phyloP scores from a whole-genome alignment of 306 rosid species.

The Psophocarpus tetragonolobus region DNA sequence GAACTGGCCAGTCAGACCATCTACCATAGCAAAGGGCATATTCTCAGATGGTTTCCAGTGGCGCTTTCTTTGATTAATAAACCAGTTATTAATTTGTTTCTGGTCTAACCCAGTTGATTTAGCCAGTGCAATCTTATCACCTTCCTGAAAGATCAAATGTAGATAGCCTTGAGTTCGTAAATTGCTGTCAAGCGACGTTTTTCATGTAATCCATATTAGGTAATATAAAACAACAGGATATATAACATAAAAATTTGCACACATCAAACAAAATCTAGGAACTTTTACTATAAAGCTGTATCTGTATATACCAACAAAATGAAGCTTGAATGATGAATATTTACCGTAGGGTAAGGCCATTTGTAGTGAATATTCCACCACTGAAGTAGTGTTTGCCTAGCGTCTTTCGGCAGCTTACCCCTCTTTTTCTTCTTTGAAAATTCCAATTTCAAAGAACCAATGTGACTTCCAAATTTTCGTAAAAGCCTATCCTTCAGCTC shows the following conservation, averaged over 20 bases:
- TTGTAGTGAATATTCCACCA: slow-evolving; percentile 93
- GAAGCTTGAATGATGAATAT: background rate
- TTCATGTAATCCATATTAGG: background rate
- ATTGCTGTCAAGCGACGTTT: background rate
- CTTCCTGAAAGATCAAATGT: slow-evolving; percentile 53
- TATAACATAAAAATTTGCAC: background rate
- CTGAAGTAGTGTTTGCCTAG: slow-evolving; percentile 71
- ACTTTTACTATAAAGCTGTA: background rate
- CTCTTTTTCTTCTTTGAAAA: slow-evolving; percentile 91
- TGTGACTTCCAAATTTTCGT: slow-evolving; percentile 83
- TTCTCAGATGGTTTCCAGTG: slow-evolving; percentile 88
- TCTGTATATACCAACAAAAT: background rate
- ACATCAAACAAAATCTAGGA: background rate
- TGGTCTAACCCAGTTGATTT: slow-evolving; percentile 80
- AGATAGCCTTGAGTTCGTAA: background rate
- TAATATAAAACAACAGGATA: background rate
- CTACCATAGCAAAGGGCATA: slow-evolving; percentile 63
- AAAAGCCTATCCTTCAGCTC: slow-evolving; percentile 80
- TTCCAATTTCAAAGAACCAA: slow-evolving; percentile 75
- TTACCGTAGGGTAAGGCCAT: slow-evolving; percentile 99
- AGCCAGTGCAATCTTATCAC: slow-evolving; percentile 71
- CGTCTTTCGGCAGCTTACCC: slow-evolving; percentile 94
- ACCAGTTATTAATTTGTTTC: slow-evolving; percentile 92
- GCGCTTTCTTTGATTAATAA: slow-evolving; percentile 82
- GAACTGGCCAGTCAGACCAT: slow-evolving; percentile 51